Conservation (phyloP, 768 basidiomycete species). For the Suillus variegatus region DNA sequence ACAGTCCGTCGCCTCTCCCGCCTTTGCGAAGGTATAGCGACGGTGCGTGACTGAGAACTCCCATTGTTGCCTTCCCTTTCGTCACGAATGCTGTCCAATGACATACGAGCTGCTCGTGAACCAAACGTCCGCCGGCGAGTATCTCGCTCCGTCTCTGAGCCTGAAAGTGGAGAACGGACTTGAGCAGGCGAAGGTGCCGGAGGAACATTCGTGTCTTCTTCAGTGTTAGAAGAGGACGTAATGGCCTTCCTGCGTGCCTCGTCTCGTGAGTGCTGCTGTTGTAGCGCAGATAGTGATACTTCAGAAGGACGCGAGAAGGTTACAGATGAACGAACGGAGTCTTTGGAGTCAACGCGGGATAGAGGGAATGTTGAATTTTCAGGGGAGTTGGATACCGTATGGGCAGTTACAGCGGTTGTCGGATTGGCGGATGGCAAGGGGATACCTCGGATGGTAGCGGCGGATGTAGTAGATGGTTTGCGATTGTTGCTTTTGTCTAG, state of each 20-base stretch:
- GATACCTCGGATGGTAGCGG: conserved; percentile 47
- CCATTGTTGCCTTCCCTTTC: conserved; percentile 34
- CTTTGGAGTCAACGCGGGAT: conserved; percentile 48
- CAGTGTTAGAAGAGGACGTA: conserved; percentile 29
- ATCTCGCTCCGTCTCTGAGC: conserved; percentile 54
- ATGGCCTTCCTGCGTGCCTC: conserved; percentile 37
- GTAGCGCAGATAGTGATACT: conserved; percentile 54
- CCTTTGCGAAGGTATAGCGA: conserved; percentile 31
- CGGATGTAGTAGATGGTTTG: conserved; percentile 47
- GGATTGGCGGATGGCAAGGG: conserved; percentile 55
- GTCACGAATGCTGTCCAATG: conserved; percentile 39
- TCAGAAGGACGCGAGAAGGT: conserved; percentile 68
- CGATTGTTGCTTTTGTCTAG: conserved; percentile 35
- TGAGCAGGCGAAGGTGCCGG: conserved; percentile 19
- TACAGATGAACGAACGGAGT: conserved; percentile 47
- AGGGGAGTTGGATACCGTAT: conserved; percentile 58
- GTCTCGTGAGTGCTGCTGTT: conserved; percentile 49
- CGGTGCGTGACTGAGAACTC: conserved; percentile 44
- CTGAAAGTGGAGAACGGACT: conserved; percentile 37
- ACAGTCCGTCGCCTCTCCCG: conserved; percentile 51
- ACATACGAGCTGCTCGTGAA: conserved; percentile 45
- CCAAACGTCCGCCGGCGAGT: conserved; percentile 41
- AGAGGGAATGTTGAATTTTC: conserved; percentile 33
- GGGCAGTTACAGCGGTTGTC: conserved; percentile 67
- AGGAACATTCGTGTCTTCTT: conserved; percentile 20